phyloP scores from a whole-genome alignment of 1,284 basidiomycete species.

The Pulchroboletus neoregius region DNA sequence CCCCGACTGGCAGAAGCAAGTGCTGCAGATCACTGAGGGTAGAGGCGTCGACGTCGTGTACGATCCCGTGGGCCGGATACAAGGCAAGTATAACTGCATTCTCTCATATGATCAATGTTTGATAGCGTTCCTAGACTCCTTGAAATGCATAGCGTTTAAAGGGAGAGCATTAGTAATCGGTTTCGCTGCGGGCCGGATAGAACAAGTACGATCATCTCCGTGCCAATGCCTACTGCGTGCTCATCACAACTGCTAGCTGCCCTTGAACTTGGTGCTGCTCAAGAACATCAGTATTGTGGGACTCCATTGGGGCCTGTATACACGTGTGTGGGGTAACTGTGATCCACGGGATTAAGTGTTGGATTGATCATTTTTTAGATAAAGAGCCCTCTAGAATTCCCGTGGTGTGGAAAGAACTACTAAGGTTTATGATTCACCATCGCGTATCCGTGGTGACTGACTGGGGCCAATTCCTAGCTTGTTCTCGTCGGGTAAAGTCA shows the following conservation, averaged over 20 bases:
- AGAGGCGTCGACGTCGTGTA: constrained; percentile 87
- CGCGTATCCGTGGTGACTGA: constrained; percentile 4
- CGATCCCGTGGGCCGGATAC: constrained; percentile 83
- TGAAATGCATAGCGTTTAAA: constrained; percentile 95
- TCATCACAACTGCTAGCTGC: constrained; percentile 48
- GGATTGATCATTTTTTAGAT: constrained; percentile 29
- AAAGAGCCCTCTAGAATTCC: constrained; percentile 66
- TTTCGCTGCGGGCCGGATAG: constrained; percentile 85
- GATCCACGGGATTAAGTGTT: background rate
- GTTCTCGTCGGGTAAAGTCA: constrained; percentile 61
- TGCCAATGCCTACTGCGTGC: background rate
- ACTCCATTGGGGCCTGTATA: constrained; percentile 83
- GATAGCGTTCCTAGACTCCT: constrained; percentile 42
- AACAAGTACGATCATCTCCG: constrained; percentile 57
- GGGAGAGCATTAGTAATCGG: constrained; percentile 89
- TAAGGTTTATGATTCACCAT: constrained; percentile 46
- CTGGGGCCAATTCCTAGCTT: constrained; percentile 41
- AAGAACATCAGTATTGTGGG: constrained; percentile 85
- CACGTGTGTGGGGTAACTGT: constrained; percentile 42
- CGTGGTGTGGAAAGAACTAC: constrained; percentile 71
- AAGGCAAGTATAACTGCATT: constrained; percentile 42
- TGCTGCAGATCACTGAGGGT: constrained; percentile 69
- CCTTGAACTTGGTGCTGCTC: constrained; percentile 83
- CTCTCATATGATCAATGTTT: background rate
- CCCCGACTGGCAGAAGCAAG: constrained; percentile 71